Conservation (phyloP, 2,329 filamentous ascomycete genomes). For the Mycosphaerella arachidis region DNA sequence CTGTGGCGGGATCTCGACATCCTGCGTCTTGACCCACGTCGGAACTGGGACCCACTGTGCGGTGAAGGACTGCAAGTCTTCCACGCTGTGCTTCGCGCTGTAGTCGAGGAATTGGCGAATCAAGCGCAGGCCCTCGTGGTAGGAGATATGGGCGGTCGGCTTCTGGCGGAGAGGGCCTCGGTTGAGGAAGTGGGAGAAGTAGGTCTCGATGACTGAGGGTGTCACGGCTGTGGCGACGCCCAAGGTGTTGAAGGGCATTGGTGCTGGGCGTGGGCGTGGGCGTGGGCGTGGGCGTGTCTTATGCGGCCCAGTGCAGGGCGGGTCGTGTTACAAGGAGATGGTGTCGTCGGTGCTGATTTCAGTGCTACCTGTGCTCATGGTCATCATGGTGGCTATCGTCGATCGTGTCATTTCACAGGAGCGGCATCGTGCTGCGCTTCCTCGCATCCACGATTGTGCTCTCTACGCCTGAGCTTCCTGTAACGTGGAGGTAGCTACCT, state of each 20-base stretch:
- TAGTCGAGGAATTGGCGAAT: constrained; percentile 82
- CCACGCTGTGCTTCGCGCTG: constrained; percentile 82
- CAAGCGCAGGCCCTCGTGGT: constrained; percentile 85
- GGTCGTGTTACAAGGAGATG: not conserved
- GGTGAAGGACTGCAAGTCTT: constrained; percentile 89
- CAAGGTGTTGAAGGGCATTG: constrained; percentile 70
- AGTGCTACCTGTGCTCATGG: not conserved
- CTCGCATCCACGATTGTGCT: not conserved
- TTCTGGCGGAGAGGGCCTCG: constrained; percentile 70
- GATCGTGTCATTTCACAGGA: not conserved
- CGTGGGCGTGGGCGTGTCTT: not conserved
- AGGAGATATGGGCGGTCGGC: constrained; percentile 85
- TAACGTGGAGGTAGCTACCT: not conserved
- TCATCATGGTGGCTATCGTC: not conserved
- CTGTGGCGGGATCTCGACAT: constrained; percentile 60
- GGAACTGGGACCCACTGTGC: constrained; percentile 86
- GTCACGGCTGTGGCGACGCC: constrained; percentile 79
- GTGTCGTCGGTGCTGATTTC: not conserved
- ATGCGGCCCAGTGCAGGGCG: not conserved
- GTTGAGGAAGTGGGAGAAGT: constrained; percentile 85
- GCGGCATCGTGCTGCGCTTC: not conserved
- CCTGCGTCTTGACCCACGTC: constrained; percentile 77
- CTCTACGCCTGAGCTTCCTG: not conserved
- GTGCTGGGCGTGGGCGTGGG: not conserved
- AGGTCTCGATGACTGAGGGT: constrained; percentile 80